Evolutionary conservation across 1,284 basidiomycete genomes (phyloP).

Genomic region (Melanopsichium pennsylvanicum): DNA sequence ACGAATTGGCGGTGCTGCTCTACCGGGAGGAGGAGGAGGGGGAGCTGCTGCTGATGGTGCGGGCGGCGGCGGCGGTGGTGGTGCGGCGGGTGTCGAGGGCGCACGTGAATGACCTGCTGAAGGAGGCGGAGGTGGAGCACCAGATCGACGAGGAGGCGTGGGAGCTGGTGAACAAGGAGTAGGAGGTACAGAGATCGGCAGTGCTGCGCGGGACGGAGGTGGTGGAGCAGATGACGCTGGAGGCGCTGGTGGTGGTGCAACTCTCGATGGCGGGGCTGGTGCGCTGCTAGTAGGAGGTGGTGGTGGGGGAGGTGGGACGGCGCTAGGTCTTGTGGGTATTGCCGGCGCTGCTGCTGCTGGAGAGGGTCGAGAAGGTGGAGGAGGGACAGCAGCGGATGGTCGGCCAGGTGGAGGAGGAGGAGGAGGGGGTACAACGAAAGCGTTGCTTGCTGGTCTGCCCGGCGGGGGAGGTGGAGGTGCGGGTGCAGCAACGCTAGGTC

Average conservation of each 20-base stretch:
- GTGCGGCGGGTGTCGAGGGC: constrained; percentile 9
- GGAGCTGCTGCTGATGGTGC: constrained; percentile 67
- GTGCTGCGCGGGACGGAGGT: too few relatives aligned
- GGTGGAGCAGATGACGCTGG: not conserved
- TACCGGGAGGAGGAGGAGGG: constrained; percentile 75
- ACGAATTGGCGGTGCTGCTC: constrained; percentile 76
- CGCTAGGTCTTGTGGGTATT: constrained; percentile 13
- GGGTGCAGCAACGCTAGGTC: constrained; percentile 21
- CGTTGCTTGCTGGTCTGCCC: constrained; percentile 3
- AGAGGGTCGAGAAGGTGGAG: constrained; percentile 18
- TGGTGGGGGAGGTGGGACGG: constrained; percentile 13
- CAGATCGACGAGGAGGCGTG: constrained; percentile 75
- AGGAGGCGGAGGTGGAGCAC: constrained; percentile 72
- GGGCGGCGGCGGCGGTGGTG: constrained; percentile 59
- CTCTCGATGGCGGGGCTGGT: constrained; percentile 9
- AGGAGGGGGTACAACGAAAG: constrained; percentile 12
- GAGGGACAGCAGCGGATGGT: constrained; percentile 6
- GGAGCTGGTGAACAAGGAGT: constrained; percentile 23
- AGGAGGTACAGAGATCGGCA: constrained; percentile 12
- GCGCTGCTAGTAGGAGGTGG: constrained; percentile 15
- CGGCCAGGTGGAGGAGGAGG: constrained; percentile 28
- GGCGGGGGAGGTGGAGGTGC: constrained; percentile 25
- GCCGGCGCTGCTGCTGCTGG: constrained; percentile 18
- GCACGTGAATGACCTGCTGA: constrained; percentile 34
- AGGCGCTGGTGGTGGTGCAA: constrained; percentile 4